Evolutionary conservation across 139 green algal species (phyloP).

Genomic region (Yamagishiella unicocca): DNA sequence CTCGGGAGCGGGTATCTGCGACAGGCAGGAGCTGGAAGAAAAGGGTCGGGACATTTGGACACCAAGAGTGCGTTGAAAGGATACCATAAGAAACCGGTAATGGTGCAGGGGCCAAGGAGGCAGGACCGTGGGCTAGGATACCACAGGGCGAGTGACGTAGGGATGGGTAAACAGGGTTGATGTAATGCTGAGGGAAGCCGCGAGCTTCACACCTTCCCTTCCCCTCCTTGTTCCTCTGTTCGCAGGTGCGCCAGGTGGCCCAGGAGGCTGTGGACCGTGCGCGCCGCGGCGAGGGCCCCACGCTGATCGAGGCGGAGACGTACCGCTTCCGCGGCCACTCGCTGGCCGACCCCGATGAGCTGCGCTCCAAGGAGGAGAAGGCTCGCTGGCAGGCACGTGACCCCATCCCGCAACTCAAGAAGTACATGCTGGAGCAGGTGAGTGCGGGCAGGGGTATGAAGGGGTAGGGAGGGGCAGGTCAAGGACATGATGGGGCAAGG

Average conservation of each 20-base stretch:
- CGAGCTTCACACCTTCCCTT: neutral
- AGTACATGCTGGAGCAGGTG: slow-evolving; percentile 84
- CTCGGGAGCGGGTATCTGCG: too few relatives aligned
- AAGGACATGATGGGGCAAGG: too few relatives aligned
- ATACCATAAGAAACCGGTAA: too few relatives aligned
- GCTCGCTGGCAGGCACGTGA: slow-evolving; percentile 77
- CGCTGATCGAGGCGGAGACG: slow-evolving; percentile 97
- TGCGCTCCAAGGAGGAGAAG: slow-evolving; percentile 93
- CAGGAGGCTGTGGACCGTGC: slow-evolving; percentile 91
- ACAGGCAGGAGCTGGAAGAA: too few relatives aligned
- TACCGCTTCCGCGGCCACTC: slow-evolving; percentile 99
- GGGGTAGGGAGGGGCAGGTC: neutral
- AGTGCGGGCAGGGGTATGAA: neutral
- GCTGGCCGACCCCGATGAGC: slow-evolving; percentile 97
- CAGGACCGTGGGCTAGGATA: too few relatives aligned
- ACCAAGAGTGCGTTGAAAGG: too few relatives aligned
- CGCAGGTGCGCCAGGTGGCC: slow-evolving; percentile 87
- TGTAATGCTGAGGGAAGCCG: too few relatives aligned
- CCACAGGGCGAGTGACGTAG: too few relatives aligned
- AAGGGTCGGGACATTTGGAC: too few relatives aligned
- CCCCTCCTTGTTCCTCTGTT: neutral
- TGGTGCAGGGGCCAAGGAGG: too few relatives aligned
- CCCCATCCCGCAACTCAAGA: slow-evolving; percentile 72
- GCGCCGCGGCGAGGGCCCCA: slow-evolving; percentile 93
- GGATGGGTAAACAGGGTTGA: too few relatives aligned